Conservation (phyloP, 176 grass and related monocot genomes). For the Coix lacrymajobi region DNA sequence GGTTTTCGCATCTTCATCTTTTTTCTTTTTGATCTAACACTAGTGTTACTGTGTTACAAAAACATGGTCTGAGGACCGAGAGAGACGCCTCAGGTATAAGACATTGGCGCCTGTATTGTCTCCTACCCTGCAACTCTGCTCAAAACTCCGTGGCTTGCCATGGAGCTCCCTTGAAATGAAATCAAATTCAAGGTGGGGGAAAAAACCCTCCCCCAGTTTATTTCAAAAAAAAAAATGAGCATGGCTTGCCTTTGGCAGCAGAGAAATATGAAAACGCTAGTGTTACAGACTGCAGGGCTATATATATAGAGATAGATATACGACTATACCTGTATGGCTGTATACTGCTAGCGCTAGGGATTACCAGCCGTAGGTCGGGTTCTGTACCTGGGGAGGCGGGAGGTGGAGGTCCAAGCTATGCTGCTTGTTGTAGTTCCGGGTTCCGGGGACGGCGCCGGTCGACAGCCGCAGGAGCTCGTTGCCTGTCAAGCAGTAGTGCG, state of each 20-base stretch:
- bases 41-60: too few relatives aligned
- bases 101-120: too few relatives aligned
- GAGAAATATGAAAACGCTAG: neutral
- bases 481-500: slow-evolving; percentile 80
- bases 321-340: neutral
- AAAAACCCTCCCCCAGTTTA: neutral
- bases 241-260: slow-evolving; percentile 19
- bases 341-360: neutral
- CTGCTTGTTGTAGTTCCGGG: slow-evolving; percentile 61
- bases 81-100: too few relatives aligned
- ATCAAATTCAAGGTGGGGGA: too few relatives aligned
- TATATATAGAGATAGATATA: neutral
- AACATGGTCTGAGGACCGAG: too few relatives aligned
- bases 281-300: slow-evolving; percentile 26
- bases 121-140: too few relatives aligned
- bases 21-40: too few relatives aligned
- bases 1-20: too few relatives aligned
- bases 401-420: slow-evolving; percentile 73
- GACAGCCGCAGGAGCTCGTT: slow-evolving; percentile 73
- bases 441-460: slow-evolving; percentile 70
- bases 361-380: slow-evolving; percentile 90
- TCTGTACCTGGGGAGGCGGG: slow-evolving; percentile 74
- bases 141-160: too few relatives aligned
- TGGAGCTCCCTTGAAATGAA: too few relatives aligned
- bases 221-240: neutral